Evolutionary conservation across 345 rosid species (phyloP).

Genomic region (Nephelium lappaceum): DNA sequence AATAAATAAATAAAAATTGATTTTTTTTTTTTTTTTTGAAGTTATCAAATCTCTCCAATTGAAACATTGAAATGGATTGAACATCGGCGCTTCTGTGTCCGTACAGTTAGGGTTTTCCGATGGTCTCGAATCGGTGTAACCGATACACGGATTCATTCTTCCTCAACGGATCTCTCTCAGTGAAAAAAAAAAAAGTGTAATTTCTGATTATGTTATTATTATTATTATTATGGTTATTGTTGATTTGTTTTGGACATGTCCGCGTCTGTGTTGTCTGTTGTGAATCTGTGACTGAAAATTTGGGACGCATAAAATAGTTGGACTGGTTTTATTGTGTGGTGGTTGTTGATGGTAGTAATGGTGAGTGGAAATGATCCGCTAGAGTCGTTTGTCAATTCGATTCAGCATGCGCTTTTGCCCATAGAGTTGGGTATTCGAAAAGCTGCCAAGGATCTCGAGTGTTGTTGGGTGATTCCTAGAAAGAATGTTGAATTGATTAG

Average conservation of each 20-base stretch:
- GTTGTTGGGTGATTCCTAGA: slow-evolving; percentile 47
- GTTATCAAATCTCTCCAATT: not conserved
- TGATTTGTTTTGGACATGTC: slow-evolving; percentile 8
- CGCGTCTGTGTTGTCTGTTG: not conserved
- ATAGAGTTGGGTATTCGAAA: slow-evolving; percentile 63
- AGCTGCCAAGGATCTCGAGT: slow-evolving; percentile 72
- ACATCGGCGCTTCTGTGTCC: not conserved
- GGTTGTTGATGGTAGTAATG: slow-evolving; percentile 42
- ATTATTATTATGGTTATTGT: not conserved
- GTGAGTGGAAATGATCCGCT: slow-evolving; percentile 70
- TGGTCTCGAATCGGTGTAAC: slow-evolving; percentile 4
- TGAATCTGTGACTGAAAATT: slow-evolving; percentile 8
- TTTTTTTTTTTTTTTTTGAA: too few species aligned
- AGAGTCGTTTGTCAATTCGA: slow-evolving; percentile 61
- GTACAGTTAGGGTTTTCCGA: slow-evolving; percentile 10
- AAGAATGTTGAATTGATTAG: slow-evolving; percentile 35
- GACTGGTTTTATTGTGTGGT: not conserved
- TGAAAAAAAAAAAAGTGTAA: not conserved
- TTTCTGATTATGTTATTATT: not conserved
- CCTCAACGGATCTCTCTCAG: slow-evolving; percentile 9
- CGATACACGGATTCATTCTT: not conserved
- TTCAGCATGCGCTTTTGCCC: slow-evolving; percentile 65
- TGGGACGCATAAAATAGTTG: not conserved
- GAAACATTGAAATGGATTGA: not conserved
- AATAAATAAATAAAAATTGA: not conserved